A percentile compares a stretch with the other conserved stretches of the same genome.
Evolutionary conservation across 1,139 yeast genomes (phyloP).

Genomic region (Suhomyces bribrorum): DNA sequence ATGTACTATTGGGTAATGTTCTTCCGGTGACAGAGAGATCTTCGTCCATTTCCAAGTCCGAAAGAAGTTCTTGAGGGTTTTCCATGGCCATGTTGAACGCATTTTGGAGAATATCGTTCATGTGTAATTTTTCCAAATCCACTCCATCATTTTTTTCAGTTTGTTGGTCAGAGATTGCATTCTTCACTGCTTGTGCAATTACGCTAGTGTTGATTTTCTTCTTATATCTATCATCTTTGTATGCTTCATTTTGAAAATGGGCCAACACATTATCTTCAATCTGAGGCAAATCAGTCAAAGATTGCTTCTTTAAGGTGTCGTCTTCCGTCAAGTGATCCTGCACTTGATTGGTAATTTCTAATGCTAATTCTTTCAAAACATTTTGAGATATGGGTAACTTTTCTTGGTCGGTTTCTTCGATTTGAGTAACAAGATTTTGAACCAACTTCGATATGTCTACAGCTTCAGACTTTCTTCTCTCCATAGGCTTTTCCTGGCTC

Average conservation of each 20-base stretch:
- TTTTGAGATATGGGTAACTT: conserved; percentile 22
- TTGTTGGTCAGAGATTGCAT: conserved; percentile 16
- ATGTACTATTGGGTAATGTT: conserved; percentile 2
- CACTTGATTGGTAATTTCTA: conserved; percentile 37
- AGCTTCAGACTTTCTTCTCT: conserved; percentile 7
- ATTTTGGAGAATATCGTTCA: conserved; percentile 70
- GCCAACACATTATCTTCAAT: conserved; percentile 41
- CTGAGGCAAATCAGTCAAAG: conserved; percentile 31
- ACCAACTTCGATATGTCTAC: conserved; percentile 24
- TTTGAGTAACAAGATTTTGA: conserved; percentile 24
- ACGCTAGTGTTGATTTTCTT: conserved; percentile 16
- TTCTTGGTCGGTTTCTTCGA: conserved; percentile 14
- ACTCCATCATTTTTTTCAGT: conserved; percentile 19
- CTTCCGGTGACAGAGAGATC: conserved; percentile 6
- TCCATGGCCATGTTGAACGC: conserved; percentile 74
- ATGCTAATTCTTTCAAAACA: conserved; percentile 34
- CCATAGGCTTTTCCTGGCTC: conserved; percentile 2
- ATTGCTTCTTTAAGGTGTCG: conserved; percentile 9
- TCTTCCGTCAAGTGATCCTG: conserved; percentile 26
- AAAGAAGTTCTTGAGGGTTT: conserved; percentile 57
- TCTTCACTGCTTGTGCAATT: conserved; percentile 29
- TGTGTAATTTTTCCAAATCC: conserved; percentile 53
- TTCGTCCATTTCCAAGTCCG: conserved; percentile 46
- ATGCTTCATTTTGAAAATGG: conserved; percentile 41
- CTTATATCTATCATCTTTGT: conserved; percentile 23